Evolutionary conservation across 345 rosid genomes (phyloP).

Genomic region (Rhizophora mangle): DNA sequence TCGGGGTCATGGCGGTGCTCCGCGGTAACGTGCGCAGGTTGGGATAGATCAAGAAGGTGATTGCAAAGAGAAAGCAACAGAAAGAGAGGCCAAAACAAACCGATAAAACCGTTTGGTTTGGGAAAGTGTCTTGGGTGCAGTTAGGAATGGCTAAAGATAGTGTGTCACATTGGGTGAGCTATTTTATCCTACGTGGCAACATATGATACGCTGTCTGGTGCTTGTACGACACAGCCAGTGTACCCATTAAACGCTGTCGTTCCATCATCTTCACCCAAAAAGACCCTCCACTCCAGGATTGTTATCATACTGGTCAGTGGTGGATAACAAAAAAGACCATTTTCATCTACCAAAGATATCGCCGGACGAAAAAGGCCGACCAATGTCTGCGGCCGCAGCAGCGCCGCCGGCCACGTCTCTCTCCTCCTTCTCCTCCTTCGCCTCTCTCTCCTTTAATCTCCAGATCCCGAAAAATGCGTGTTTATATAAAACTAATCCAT

Average conservation of each 20-base stretch:
- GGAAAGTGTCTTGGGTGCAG: too few species aligned
- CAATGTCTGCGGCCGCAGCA: constrained; percentile 49
- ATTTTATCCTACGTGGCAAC: too few species aligned
- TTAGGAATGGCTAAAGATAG: too few species aligned
- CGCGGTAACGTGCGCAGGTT: constrained; percentile 28
- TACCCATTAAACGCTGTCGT: neutral
- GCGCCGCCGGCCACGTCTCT: constrained; percentile 33
- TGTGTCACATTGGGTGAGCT: too few species aligned
- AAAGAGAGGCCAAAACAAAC: too few species aligned
- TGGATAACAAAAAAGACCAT: neutral
- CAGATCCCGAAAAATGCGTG: constrained; percentile 20
- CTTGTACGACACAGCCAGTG: too few species aligned
- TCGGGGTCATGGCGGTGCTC: constrained; percentile 16
- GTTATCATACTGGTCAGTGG: neutral
- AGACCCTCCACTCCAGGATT: neutral
- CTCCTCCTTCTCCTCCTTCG: constrained; percentile 46
- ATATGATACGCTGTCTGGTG: too few species aligned
- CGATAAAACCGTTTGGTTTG: too few species aligned
- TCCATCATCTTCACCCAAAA: neutral
- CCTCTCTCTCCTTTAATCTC: constrained; percentile 9
- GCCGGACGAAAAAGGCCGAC: neutral
- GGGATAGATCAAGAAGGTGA: too few species aligned
- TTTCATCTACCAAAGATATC: neutral
- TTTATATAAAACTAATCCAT: constrained; percentile 19
- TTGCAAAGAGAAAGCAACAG: too few species aligned